phyloP scores from a whole-genome alignment of 2,329 filamentous ascomycete species.

The Sarocladiaceae sp. region DNA sequence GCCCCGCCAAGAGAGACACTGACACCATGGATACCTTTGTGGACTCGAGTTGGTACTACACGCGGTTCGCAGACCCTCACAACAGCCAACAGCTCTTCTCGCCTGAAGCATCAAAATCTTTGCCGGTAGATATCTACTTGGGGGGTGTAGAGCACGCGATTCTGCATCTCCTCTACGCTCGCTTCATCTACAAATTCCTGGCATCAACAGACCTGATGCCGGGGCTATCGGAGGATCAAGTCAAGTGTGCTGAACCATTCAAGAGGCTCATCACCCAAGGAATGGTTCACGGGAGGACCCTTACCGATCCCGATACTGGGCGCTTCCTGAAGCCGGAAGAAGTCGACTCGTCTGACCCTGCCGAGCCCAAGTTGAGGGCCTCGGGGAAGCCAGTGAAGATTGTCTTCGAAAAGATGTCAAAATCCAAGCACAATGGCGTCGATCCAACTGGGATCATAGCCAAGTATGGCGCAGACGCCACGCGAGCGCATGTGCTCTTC shows the following conservation, averaged over 20 bases:
- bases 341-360: conserved; percentile 54
- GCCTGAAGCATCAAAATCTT: conserved; percentile 46
- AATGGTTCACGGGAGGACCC: conserved; percentile 89
- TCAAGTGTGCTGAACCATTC: conserved; percentile 63
- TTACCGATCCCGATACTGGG: conserved; percentile 65
- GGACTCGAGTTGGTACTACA: conserved; percentile 90
- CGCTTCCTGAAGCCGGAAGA: conserved; percentile 73
- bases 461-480: conserved; percentile 75
- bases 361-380: conserved; percentile 53
- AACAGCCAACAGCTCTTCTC: conserved; percentile 59
- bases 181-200: conserved; percentile 86
- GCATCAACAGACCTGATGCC: conserved; percentile 47
- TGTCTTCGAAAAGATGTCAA: conserved; percentile 88
- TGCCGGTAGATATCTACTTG: conserved; percentile 83
- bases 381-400: conserved; percentile 54
- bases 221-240: conserved; percentile 20
- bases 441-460: conserved; percentile 68
- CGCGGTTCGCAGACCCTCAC: conserved; percentile 68
- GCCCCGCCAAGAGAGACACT: conserved; percentile 70
- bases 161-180: conserved; percentile 78
- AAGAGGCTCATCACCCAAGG: conserved; percentile 78
- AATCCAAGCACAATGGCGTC: conserved; percentile 89
- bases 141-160: conserved; percentile 90
- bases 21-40: conserved; percentile 98
- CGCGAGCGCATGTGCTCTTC: conserved; percentile 81